phyloP scores from a whole-genome alignment of 1,139 yeast species.

The Debaryomycetaceae sp. region DNA sequence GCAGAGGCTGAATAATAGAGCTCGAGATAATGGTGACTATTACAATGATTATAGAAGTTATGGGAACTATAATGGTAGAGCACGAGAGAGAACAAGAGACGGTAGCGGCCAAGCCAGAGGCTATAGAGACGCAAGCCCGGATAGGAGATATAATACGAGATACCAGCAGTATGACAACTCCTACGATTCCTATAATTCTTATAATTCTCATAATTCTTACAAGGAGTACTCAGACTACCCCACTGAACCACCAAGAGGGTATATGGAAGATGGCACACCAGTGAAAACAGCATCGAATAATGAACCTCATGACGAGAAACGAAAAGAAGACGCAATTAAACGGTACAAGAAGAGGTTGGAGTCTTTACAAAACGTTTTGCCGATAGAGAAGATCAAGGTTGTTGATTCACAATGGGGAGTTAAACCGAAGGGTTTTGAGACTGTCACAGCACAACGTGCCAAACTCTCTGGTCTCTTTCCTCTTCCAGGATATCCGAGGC shows the following conservation, averaged over 20 bases:
- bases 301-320: conserved; percentile 4
- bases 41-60: not conserved
- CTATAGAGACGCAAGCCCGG: conserved; percentile 7
- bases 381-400: conserved; percentile 33
- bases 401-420: conserved; percentile 69
- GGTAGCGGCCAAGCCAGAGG: conserved; percentile 5
- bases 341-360: conserved; percentile 20
- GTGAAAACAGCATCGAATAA: not conserved
- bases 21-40: not conserved
- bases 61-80: conserved; percentile 1
- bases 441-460: conserved; percentile 73
- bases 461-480: conserved; percentile 81
- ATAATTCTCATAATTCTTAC: not conserved
- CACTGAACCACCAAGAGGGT: not conserved
- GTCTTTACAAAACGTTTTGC: conserved; percentile 16
- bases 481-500: conserved; percentile 65
- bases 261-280: not conserved
- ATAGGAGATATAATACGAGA: not conserved
- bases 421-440: conserved; percentile 71
- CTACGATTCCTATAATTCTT: not conserved
- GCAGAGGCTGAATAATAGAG: not conserved
- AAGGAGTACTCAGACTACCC: not conserved
- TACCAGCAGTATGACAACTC: not conserved
- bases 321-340: conserved; percentile 18
- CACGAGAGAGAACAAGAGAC: conserved; percentile 8